phyloP scores from a whole-genome alignment of 140 eudicot genomes.

The Erigeron philadelphicus region DNA sequence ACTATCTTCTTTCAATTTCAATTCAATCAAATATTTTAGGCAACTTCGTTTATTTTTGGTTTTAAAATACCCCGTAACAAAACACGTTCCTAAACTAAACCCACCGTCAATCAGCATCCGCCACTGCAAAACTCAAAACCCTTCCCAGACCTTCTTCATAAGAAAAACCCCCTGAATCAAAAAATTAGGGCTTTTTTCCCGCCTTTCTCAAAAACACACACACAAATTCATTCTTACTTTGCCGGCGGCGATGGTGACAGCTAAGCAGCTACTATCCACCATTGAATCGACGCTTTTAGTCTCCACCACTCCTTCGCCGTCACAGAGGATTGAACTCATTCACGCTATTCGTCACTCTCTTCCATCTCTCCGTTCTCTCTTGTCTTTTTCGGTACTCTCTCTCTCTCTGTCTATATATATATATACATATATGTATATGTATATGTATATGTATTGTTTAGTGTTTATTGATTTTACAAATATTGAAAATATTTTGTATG shows the following conservation, averaged over 20 bases:
- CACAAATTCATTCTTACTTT: neutral
- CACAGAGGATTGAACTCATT: slow-evolving; percentile 72
- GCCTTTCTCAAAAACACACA: slow-evolving; percentile 15
- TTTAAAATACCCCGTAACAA: neutral
- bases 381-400: slow-evolving; percentile 53
- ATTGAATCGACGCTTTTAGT: slow-evolving; percentile 59
- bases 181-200: slow-evolving; percentile 34
- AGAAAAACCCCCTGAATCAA: slow-evolving; percentile 13
- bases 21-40: too few relatives aligned
- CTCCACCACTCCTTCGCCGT: slow-evolving; percentile 61
- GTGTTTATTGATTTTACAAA: too few relatives aligned
- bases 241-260: slow-evolving; percentile 61
- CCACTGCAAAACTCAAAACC: slow-evolving; percentile 21
- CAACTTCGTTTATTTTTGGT: neutral
- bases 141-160: neutral
- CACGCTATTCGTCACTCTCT: slow-evolving; percentile 78
- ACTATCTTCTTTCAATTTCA: too few relatives aligned
- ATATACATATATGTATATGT: too few relatives aligned
- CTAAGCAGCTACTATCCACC: slow-evolving; percentile 67
- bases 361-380: slow-evolving; percentile 61
- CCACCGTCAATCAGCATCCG: too few relatives aligned
- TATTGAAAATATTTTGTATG: too few relatives aligned
- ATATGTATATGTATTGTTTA: too few relatives aligned
- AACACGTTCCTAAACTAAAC: slow-evolving; percentile 13
- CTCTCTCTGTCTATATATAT: neutral